Percentiles rank a stretch among this genome's conserved stretches.
These are phyloP conservation scores for Heliocybe sulcata DNA, from an alignment of 1,284 basidiomycete genomes.

Conservation along the genomic window DNA sequence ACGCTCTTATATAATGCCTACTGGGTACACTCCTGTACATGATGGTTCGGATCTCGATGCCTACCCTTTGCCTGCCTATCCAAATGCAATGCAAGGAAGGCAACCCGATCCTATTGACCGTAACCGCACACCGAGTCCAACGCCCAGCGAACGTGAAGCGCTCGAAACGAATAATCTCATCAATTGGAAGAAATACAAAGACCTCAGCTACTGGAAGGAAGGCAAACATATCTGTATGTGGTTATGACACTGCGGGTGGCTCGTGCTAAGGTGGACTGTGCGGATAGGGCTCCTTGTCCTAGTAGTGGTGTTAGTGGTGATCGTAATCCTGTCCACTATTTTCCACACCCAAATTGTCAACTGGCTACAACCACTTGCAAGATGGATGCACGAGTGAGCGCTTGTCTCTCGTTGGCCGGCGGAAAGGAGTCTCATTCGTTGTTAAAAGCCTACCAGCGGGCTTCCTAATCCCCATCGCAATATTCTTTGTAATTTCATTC, in stretches of 20 bases:
- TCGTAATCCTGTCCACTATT: background rate
- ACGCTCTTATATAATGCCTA: too few relatives aligned
- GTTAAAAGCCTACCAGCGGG: slow-evolving; percentile 27
- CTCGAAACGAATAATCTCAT: background rate
- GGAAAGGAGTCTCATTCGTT: background rate
- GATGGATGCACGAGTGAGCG: slow-evolving; percentile 3
- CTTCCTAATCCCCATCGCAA: slow-evolving; percentile 81
- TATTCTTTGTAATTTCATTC: slow-evolving; percentile 74
- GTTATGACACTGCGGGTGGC: too few relatives aligned
- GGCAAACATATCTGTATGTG: too few relatives aligned
- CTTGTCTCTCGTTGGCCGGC: background rate
- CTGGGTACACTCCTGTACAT: too few relatives aligned
- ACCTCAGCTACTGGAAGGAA: background rate
- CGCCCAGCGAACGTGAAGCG: slow-evolving; percentile 1
- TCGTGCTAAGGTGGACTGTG: too few relatives aligned
- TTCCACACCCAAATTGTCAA: slow-evolving; percentile 1
- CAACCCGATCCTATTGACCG: background rate
- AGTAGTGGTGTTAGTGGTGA: background rate
- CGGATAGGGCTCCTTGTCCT: too few relatives aligned
- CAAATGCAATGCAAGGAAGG: background rate
- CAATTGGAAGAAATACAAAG: background rate
- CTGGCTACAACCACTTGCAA: background rate
- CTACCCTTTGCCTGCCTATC: background rate
- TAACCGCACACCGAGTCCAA: slow-evolving; percentile 3
- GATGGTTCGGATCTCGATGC: background rate